Percentiles rank a stretch among this genome's conserved stretches.
These are phyloP conservation scores for Juncus effusus DNA, from an alignment of 176 grass and related monocot species.

Conservation along the genomic window DNA sequence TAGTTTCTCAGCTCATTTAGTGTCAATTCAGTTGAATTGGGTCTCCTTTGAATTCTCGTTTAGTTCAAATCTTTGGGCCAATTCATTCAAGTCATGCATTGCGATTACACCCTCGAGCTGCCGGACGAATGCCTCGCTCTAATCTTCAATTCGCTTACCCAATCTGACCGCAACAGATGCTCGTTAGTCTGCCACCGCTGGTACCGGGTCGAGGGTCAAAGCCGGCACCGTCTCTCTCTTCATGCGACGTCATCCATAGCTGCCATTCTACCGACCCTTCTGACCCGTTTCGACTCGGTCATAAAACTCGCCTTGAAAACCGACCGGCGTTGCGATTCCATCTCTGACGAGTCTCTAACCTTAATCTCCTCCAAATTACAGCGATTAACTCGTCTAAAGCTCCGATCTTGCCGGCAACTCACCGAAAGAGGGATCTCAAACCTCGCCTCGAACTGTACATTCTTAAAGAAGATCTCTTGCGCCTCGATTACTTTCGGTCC, in stretches of 20 bases:
- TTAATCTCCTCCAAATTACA: conserved; percentile 43
- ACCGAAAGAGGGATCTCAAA: conserved; percentile 52
- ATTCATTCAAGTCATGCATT: background rate
- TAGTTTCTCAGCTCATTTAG: background rate
- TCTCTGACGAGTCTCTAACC: conserved; percentile 40
- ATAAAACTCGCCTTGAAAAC: conserved; percentile 67
- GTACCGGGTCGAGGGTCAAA: conserved; percentile 47
- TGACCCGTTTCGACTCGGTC: conserved; percentile 50
- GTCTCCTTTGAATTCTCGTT: background rate
- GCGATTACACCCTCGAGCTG: conserved; percentile 53
- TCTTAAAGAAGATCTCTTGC: conserved; percentile 69
- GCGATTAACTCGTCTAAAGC: conserved; percentile 55
- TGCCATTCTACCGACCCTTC: conserved; percentile 28
- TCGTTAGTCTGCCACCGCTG: conserved; percentile 67
- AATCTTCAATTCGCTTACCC: conserved; percentile 44
- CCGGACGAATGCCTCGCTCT: conserved; percentile 62
- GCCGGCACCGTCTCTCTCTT: conserved; percentile 54
- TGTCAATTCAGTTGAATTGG: conserved; percentile 15
- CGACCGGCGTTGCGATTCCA: conserved; percentile 62
- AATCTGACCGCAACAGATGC: conserved; percentile 69
- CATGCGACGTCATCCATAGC: conserved; percentile 45
- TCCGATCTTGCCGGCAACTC: conserved; percentile 48
- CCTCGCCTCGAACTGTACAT: conserved; percentile 33
- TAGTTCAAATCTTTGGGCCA: too few relatives aligned
- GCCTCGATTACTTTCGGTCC: conserved; percentile 48